Conservation (phyloP, 2,329 filamentous ascomycete genomes). For the Waltergamsia citrina region DNA sequence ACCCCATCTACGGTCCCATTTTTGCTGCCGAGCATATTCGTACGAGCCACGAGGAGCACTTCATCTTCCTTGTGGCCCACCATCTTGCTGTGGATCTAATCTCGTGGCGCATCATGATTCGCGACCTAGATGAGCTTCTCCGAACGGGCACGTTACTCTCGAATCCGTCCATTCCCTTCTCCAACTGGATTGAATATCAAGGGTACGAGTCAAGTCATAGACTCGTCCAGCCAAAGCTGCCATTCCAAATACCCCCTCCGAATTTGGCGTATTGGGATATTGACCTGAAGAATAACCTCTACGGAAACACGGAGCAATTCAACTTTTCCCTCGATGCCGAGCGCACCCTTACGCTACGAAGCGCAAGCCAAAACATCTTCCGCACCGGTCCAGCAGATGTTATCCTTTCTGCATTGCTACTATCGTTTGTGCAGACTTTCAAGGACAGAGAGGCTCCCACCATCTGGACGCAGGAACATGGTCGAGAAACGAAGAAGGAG, state of each 20-base stretch:
- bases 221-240: slow-evolving; percentile 19
- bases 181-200: slow-evolving; percentile 38
- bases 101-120: slow-evolving; percentile 40
- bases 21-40: slow-evolving; percentile 40
- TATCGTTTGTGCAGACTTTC: slow-evolving; percentile 47
- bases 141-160: slow-evolving; percentile 32
- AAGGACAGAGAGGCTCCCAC: slow-evolving; percentile 38
- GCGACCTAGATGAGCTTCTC: slow-evolving; percentile 40
- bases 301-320: slow-evolving; percentile 29
- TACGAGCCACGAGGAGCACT: slow-evolving; percentile 32
- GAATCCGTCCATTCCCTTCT: slow-evolving; percentile 34
- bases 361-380: slow-evolving; percentile 32
- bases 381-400: slow-evolving; percentile 43
- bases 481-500: slow-evolving; percentile 30
- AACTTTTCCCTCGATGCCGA: slow-evolving; percentile 34
- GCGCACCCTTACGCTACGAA: slow-evolving; percentile 30
- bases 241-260: slow-evolving; percentile 27
- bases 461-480: slow-evolving; percentile 45
- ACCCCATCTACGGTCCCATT: slow-evolving; percentile 39
- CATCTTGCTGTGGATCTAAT: slow-evolving; percentile 40
- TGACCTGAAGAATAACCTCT: slow-evolving; percentile 29
- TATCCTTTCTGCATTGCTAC: slow-evolving; percentile 41
- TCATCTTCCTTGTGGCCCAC: slow-evolving; percentile 40
- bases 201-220: slow-evolving; percentile 23
- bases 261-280: slow-evolving; percentile 40